Evolutionary conservation across 176 grass and related monocot genomes (phyloP).

Genomic region (Phyllostachys edulis): DNA sequence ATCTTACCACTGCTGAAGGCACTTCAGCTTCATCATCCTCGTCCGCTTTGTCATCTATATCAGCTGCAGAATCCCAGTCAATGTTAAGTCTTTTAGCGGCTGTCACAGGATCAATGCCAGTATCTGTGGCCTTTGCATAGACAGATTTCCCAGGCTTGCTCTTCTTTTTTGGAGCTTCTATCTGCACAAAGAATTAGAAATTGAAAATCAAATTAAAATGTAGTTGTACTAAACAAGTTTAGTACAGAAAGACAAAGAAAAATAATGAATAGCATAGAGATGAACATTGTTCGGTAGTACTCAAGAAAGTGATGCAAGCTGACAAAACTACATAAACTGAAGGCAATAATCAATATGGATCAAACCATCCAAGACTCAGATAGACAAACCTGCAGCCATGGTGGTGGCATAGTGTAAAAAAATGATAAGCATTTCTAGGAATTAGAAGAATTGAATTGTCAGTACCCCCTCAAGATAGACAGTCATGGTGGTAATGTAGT

Average conservation of each 20-base stretch:
- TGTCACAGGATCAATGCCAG: conserved; percentile 73
- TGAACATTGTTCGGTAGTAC: background rate
- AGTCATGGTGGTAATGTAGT: background rate
- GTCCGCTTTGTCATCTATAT: conserved; percentile 64
- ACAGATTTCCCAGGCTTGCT: conserved; percentile 68
- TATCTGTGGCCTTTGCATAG: conserved; percentile 88
- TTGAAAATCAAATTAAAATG: background rate
- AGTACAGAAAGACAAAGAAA: background rate
- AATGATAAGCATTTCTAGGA: background rate
- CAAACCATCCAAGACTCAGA: background rate
- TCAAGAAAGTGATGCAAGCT: conserved; percentile 2
- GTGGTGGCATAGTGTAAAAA: background rate
- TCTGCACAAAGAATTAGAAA: conserved; percentile 39
- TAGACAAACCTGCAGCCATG: background rate
- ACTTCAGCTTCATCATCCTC: conserved; percentile 66
- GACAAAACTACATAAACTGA: background rate
- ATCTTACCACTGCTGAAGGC: conserved; percentile 76
- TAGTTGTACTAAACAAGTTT: background rate
- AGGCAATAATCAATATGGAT: background rate
- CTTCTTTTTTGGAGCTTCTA: conserved; percentile 67
- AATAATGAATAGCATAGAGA: background rate
- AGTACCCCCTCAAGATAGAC: conserved; percentile 37
- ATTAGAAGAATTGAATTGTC: conserved; percentile 12
- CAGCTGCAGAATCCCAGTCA: conserved; percentile 83
- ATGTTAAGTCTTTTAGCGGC: conserved; percentile 91